Base-by-base conservation (phyloP, 768 basidiomycete species). In the Phylloporus scabripes region DNA sequence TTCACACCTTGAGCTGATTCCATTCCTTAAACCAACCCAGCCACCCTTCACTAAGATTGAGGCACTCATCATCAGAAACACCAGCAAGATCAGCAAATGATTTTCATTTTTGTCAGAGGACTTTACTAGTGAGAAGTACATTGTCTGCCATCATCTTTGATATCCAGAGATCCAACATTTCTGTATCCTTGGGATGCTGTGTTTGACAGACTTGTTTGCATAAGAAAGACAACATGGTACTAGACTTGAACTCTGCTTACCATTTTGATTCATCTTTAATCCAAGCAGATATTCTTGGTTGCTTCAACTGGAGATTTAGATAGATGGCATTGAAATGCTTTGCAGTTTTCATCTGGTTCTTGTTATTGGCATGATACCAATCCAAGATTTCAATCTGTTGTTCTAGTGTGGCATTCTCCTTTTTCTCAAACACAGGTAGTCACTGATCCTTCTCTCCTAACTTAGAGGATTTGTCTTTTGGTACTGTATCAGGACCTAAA, bases 101-200 rank as follows among this genome's bases (percentile, higher is more conserved):
- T 11, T 23, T 34, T 50, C 52, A 57, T 31, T 57, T 57, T 20
- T 54, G 45, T 1, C 21, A 12, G 9, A 54, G 18, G 24, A 57
- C 41, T 1, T 57, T 65, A 1, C 70, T 67, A 28, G 59, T 74
- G 15, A 76, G 24, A 0, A 60, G 15, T n/a, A 74, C 42, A 0
- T 21, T 11, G 12, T 71, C 59, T 5, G 68, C 67, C 65, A 74
- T 74, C 10, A 68, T 71, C 40, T 70, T 64, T 11, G 52, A 55
- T 3, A 71, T 60, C 72, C 72, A 72, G 1, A 72, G 50, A 1
- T 68, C 54, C 55, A 73, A 38, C 65, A 70, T 69, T 32, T 71
- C 63, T 0, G 59, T 52, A 1, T 73, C 53, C 26, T 72, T 65
- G 2, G 69, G 68, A 29, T 69, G 64, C 32, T 67, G 45, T 4